phyloP scores from a whole-genome alignment of 192 early-diverging fungal genomes.

The Endogone sp. region DNA sequence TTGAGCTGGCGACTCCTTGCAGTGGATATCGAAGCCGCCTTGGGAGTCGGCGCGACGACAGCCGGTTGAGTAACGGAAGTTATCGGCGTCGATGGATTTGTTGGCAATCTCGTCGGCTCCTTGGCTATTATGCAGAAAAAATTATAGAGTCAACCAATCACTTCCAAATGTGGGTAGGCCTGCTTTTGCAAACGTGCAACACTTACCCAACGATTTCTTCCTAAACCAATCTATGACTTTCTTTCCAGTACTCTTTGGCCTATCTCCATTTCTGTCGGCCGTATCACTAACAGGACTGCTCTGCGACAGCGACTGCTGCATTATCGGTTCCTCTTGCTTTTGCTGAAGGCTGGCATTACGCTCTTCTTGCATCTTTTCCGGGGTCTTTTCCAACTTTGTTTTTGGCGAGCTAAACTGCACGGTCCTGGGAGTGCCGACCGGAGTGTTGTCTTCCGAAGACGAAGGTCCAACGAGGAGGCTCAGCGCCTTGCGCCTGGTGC shows the following conservation, averaged over 20 bases:
- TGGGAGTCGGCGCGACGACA: neutral
- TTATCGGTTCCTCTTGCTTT: neutral
- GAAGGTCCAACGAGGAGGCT: slow-evolving; percentile 24
- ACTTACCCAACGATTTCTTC: slow-evolving; percentile 18
- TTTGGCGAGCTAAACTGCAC: neutral
- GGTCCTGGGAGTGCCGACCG: neutral
- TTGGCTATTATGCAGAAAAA: neutral
- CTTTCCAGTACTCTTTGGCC: slow-evolving; percentile 25
- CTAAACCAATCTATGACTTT: slow-evolving; percentile 57
- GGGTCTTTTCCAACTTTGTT: neutral
- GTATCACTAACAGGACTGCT: neutral
- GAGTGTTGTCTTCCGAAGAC: neutral
- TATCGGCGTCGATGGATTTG: neutral
- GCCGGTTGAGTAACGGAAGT: neutral
- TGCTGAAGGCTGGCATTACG: neutral
- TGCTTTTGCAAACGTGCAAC: too few species aligned
- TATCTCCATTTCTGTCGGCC: neutral
- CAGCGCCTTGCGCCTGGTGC: slow-evolving; percentile 26
- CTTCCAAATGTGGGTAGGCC: too few species aligned
- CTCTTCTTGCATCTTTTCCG: neutral
- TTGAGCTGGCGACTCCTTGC: neutral
- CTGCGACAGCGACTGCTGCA: neutral
- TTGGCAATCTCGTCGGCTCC: neutral
- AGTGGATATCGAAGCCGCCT: neutral
- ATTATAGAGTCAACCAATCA: too few species aligned